Base-by-base conservation (phyloP, 139 green algal genomes). In the Mesotaenium endlicherianum region DNA sequence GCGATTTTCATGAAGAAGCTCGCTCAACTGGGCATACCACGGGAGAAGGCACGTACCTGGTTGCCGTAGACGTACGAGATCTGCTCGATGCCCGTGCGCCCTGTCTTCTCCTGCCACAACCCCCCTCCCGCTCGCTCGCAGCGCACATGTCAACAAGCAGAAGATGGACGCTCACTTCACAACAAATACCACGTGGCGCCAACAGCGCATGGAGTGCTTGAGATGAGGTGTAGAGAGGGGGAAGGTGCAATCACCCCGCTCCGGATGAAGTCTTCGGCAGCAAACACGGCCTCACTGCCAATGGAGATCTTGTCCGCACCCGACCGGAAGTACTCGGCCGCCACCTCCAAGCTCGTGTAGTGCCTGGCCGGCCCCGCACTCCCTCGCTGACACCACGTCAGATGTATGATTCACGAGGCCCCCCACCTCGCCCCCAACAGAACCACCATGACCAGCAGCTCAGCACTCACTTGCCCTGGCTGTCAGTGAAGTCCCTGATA, bases 301-400 rank as follows among this genome's bases (percentile, higher is more conserved):
- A 99, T 98, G n/a, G 93, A 97, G 58, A 98, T 92, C 91, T 98
- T 98, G 90, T 98, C 95, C 0, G 95, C 95, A 1, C 95, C 95
- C 31, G 93, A 92, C 88, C 95, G 89, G 91, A 99, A 99, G 91
- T 99, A 99, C 85, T 96, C 94, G 2, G 93, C 89, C 4, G 96
- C 96, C 57, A 99, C 96, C 82, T 97, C 90, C n/a, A 99, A 86
- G 3, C 94, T 93, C 1, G 84, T 90, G 91, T 98, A 97, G 17
- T 44, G 31, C 39, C 82, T 86, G 80, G 50, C 16, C 31, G 31
- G 67, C 6, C 20, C 26, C 59, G n/a, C n/a, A 31, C 34, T 34
- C 1, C 4, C 60, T 31, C 57, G 57, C 57, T 68, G 57, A n/a
- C 57, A 38, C 47, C 6, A 67, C 55, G 2, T 1, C 55, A n/a